Percentiles rank a stretch among this genome's conserved stretches.
phyloP scores from a whole-genome alignment of 164 flowering plant genomes.

The Liquidambar formosana region DNA sequence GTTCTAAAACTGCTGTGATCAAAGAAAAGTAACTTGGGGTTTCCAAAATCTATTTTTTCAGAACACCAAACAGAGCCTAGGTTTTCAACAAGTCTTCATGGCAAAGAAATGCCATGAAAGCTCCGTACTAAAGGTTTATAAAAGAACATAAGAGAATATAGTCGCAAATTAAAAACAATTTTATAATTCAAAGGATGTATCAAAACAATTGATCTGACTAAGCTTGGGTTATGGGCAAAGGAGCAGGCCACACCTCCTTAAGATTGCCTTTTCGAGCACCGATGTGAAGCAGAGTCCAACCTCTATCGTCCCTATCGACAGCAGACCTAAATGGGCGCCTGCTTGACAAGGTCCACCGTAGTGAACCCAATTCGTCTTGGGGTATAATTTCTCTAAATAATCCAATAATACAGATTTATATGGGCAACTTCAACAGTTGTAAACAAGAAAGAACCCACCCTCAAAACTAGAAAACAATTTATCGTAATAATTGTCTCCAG shows the following conservation, averaged over 20 bases:
- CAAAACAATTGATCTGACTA: too few relatives aligned
- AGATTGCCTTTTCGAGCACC: conserved; percentile 87
- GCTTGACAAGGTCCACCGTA: conserved; percentile 42
- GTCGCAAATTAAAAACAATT: too few relatives aligned
- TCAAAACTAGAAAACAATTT: not conserved
- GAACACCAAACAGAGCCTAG: too few relatives aligned
- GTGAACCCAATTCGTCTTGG: conserved; percentile 31
- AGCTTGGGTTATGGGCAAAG: not conserved
- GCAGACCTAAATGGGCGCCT: conserved; percentile 44
- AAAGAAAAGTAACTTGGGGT: too few relatives aligned
- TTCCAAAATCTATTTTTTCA: too few relatives aligned
- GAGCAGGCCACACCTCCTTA: conserved; percentile 51
- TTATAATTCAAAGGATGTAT: too few relatives aligned
- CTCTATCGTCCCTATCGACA: conserved; percentile 77
- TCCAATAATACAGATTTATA: not conserved
- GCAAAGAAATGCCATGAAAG: too few relatives aligned
- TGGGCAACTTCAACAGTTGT: not conserved
- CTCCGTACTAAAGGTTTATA: too few relatives aligned
- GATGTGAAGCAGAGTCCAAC: conserved; percentile 91
- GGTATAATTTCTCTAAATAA: conserved; percentile 22
- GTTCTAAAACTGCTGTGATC: too few relatives aligned
- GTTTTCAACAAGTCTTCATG: too few relatives aligned
- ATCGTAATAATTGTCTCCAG: too few relatives aligned
- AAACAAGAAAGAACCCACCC: not conserved
- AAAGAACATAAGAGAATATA: too few relatives aligned